Base-by-base conservation (phyloP, 2,329 filamentous ascomycete species). In the Knufia petricola region DNA sequence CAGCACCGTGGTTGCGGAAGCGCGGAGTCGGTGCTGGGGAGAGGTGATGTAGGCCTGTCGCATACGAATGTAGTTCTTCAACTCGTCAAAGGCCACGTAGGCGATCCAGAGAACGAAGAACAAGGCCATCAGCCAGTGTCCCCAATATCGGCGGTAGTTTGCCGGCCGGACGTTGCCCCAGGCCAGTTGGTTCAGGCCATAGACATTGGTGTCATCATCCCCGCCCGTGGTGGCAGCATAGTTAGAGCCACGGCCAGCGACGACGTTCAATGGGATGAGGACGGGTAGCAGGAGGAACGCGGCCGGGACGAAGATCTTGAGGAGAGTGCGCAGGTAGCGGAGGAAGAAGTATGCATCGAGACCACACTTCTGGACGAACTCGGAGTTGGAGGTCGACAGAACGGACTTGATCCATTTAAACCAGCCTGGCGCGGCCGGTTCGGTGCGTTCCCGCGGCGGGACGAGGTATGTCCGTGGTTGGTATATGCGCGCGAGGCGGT, bases 271-370 rank as follows among this genome's bases (percentile, higher is more conserved):
- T 0, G 92, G 89, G 2, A 96, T 69, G 37, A 98, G 71, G 20
- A 95, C 84, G 0, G 92, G 92, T 47, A 95, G 72, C 23, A 94
- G 82, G 44, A 95, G 61, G 21, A 79, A 57, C 10, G 85, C 81
- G 49, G 95, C 80, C 1, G 92, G 88, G 32, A 94, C 69, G 63
- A 98, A 96, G 53, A 98, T 94, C 62, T 95, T 82, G 37, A 96
- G 76, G 3, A 96, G 78, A 60, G 86, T 84, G 52, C 84, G 81
- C 21, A 89, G 77, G 61, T 95, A 98, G 53, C 94, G 85, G 1
- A 98, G 75, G 65, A 98, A 98, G 71, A 96, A 95, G 69, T 95
- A 98, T 60, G 90, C 88, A 63, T 98, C 92, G 8, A 98, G 77
- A 15, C 92, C 92, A 58, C 90, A 95, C 66, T 95, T 94, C 46